Conservation (phyloP, 805 yeast genomes). For the Candida ovalis region DNA sequence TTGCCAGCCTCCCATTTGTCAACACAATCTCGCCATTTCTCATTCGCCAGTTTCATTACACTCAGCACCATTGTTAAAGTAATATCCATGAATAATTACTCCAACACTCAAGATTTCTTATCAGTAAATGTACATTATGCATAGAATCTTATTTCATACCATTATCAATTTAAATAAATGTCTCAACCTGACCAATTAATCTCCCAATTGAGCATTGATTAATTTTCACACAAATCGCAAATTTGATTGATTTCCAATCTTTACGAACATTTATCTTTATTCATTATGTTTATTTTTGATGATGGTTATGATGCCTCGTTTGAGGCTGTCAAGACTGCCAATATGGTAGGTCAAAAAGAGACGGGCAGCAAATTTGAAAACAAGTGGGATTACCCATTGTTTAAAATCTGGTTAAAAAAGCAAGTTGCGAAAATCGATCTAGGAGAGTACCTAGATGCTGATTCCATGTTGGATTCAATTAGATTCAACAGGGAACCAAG, state of each 20-base stretch:
- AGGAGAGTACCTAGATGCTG: neutral
- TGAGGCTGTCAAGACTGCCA: neutral
- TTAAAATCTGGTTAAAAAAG: neutral
- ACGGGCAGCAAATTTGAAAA: neutral
- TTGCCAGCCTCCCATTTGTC: no score
- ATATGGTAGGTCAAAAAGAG: neutral
- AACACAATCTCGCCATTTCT: no score
- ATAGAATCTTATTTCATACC: no score
- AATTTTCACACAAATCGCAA: no score
- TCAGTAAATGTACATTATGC: no score
- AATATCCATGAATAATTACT: no score
- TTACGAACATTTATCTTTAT: neutral
- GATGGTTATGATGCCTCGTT: neutral
- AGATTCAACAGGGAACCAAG: neutral
- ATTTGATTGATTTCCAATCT: neutral
- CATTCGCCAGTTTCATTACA: no score
- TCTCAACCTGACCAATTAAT: no score
- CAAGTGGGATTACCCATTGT: neutral
- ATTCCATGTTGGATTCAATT: neutral
- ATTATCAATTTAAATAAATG: no score
- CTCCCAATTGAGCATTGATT: no score
- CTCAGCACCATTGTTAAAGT: no score
- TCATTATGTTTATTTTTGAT: neutral
- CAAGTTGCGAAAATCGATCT: neutral
- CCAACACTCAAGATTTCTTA: no score